Percentiles rank a stretch among this genome's conserved stretches.
Conservation (phyloP, 129 eudicot genomes). For the Cynara cardunculus region DNA sequence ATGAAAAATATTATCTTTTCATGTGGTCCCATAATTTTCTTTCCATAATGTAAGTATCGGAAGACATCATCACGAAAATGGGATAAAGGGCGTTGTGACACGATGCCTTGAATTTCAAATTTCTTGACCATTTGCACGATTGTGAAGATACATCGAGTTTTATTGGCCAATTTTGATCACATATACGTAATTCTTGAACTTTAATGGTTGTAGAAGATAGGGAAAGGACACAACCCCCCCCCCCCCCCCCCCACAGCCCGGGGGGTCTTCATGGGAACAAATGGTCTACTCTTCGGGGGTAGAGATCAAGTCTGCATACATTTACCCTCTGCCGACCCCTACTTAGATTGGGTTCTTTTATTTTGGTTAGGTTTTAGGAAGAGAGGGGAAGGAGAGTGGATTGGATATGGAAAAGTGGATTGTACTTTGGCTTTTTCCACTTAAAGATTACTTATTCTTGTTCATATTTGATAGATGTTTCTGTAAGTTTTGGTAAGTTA, state of each 20-base stretch:
- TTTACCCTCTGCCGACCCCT: background rate
- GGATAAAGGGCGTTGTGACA: slow-evolving; percentile 7
- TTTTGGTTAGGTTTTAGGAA: background rate
- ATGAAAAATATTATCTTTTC: slow-evolving; percentile 23
- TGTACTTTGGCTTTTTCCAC: background rate
- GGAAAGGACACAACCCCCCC: background rate
- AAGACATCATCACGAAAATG: slow-evolving; percentile 5
- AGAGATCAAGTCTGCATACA: background rate
- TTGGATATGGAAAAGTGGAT: background rate
- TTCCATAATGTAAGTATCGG: slow-evolving; percentile 10
- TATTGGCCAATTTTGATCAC: background rate
- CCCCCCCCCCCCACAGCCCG: too few relatives aligned
- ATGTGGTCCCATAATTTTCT: slow-evolving; percentile 26
- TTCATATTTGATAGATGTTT: slow-evolving; percentile 1
- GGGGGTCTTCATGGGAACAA: background rate
- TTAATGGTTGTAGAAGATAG: background rate
- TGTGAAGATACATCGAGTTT: background rate
- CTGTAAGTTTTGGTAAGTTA: background rate
- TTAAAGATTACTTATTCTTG: slow-evolving; percentile 8
- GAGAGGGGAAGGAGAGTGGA: background rate
- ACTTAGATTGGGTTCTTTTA: background rate
- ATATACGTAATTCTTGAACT: background rate
- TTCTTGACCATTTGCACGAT: slow-evolving; percentile 8
- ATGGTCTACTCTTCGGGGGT: background rate
- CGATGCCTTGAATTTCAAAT: slow-evolving; percentile 6